A percentile compares a stretch with the other conserved stretches of the same genome.
Evolutionary conservation across 768 basidiomycete species (phyloP).

Genomic region (Boletus pseudo-olivaceus): DNA sequence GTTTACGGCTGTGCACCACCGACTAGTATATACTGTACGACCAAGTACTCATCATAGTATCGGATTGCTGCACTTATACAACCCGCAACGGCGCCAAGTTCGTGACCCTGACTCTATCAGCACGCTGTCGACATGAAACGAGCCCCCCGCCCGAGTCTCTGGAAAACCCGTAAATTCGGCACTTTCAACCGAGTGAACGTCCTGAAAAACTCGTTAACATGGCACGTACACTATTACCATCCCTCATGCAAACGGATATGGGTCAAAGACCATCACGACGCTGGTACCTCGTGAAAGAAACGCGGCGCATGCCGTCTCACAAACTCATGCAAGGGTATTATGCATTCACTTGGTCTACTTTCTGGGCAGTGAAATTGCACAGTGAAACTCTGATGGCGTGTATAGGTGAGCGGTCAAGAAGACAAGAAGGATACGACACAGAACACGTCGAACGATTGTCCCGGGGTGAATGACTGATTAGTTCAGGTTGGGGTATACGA

Average conservation of each 20-base stretch:
- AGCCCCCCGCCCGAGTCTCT: too few species aligned
- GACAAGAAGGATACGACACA: constrained; percentile 10
- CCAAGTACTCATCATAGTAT: not conserved
- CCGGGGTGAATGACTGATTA: not conserved
- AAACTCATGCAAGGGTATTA: constrained; percentile 2
- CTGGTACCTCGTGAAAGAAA: constrained; percentile 5
- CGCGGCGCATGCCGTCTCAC: not conserved
- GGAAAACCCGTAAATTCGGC: too few species aligned
- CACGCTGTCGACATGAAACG: too few species aligned
- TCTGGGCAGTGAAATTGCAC: constrained; percentile 3
- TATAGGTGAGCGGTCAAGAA: constrained; percentile 12
- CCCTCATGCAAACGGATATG: constrained; percentile 2
- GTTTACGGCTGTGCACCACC: constrained; percentile 20
- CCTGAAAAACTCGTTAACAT: not conserved
- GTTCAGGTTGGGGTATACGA: constrained; percentile 6
- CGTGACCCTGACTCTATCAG: too few species aligned
- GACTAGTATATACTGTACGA: not conserved
- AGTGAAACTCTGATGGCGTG: constrained; percentile 6
- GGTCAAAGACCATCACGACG: constrained; percentile 1
- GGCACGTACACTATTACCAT: constrained; percentile 2
- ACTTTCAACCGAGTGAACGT: not conserved
- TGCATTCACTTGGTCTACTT: constrained; percentile 6
- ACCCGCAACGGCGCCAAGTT: not conserved
- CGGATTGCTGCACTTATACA: not conserved
- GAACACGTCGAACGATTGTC: constrained; percentile 4